phyloP scores from a whole-genome alignment of 2,329 filamentous ascomycete genomes.

The Claviceps humidiphila region DNA sequence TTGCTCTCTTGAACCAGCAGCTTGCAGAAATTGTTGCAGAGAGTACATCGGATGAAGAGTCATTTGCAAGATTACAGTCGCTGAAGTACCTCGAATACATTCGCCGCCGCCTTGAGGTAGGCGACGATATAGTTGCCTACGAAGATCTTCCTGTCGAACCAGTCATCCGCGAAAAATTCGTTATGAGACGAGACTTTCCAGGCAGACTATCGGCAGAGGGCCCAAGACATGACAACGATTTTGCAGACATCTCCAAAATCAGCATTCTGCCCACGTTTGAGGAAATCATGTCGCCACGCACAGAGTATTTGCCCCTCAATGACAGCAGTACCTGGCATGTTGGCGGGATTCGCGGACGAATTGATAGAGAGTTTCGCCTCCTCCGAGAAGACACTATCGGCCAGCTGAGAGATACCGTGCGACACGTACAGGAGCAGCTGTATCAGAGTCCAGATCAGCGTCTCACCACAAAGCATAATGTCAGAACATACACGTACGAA shows the following conservation, averaged over 20 bases:
- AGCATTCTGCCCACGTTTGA: conserved; percentile 33
- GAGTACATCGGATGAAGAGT: conserved; percentile 7
- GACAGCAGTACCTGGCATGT: conserved; percentile 23
- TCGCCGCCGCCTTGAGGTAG: conserved; percentile 17
- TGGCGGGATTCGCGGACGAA: conserved; percentile 29
- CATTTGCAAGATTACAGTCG: conserved; percentile 17
- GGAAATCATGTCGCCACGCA: conserved; percentile 29
- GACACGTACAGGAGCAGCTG: conserved; percentile 23
- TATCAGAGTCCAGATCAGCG: conserved; percentile 7
- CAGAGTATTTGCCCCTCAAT: conserved; percentile 30
- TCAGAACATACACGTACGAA: conserved; percentile 16
- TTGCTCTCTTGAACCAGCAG: conserved; percentile 6
- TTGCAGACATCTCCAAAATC: conserved; percentile 30
- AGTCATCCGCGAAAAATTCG: conserved; percentile 15
- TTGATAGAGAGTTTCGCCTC: conserved; percentile 43
- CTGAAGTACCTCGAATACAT: conserved; percentile 19
- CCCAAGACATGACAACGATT: conserved; percentile 36
- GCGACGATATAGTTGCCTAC: conserved; percentile 8
- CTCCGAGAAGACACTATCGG: conserved; percentile 42
- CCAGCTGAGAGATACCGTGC: conserved; percentile 35
- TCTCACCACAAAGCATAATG: conserved; percentile 10
- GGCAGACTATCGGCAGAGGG: conserved; percentile 18
- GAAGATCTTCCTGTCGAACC: conserved; percentile 8
- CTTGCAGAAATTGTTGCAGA: conserved; percentile 12
- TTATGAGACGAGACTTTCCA: conserved; percentile 20